Evolutionary conservation across 2,329 filamentous ascomycete species (phyloP).

Genomic region (Cladorrhinum sp.): DNA sequence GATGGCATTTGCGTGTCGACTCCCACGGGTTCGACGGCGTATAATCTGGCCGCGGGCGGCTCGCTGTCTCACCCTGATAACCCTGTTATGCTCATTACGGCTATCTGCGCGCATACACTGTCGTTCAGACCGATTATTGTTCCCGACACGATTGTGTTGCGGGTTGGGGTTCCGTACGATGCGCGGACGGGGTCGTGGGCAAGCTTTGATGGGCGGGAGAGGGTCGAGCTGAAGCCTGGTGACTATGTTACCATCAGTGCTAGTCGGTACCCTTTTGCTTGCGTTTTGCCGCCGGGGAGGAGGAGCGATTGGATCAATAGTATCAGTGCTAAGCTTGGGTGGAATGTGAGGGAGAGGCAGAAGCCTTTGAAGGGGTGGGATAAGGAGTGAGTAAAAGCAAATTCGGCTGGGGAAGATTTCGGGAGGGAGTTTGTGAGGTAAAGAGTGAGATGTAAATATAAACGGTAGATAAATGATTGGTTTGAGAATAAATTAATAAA

Average conservation of each 20-base stretch:
- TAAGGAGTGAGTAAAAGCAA: slow-evolving; percentile 6
- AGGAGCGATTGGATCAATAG: slow-evolving; percentile 78
- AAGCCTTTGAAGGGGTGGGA: slow-evolving; percentile 52
- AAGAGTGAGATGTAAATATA: no score
- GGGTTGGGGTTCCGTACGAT: slow-evolving; percentile 92
- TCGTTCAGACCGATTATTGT: slow-evolving; percentile 96
- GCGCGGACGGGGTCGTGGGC: slow-evolving; percentile 89
- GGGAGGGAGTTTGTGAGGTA: no score
- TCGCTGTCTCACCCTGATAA: slow-evolving; percentile 95
- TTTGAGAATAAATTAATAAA: no score
- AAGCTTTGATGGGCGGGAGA: slow-evolving; percentile 93
- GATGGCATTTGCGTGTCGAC: slow-evolving; percentile 93
- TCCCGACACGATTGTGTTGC: slow-evolving; percentile 90
- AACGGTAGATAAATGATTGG: no score
- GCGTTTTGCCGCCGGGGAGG: slow-evolving; percentile 66
- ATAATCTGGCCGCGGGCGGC: slow-evolving; percentile 93
- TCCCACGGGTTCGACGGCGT: slow-evolving; percentile 90
- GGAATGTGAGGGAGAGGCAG: slow-evolving; percentile 77
- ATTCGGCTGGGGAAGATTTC: not conserved
- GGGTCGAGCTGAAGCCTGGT: slow-evolving; percentile 72
- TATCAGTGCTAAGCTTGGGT: slow-evolving; percentile 74
- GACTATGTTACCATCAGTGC: slow-evolving; percentile 85
- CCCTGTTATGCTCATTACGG: slow-evolving; percentile 89
- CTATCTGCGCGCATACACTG: slow-evolving; percentile 91
- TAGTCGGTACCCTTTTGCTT: slow-evolving; percentile 75